A percentile compares a stretch with the other conserved stretches of the same genome.
Evolutionary conservation across 139 green algal genomes (phyloP).

Genomic region (Raphidocelis subcapitata): DNA sequence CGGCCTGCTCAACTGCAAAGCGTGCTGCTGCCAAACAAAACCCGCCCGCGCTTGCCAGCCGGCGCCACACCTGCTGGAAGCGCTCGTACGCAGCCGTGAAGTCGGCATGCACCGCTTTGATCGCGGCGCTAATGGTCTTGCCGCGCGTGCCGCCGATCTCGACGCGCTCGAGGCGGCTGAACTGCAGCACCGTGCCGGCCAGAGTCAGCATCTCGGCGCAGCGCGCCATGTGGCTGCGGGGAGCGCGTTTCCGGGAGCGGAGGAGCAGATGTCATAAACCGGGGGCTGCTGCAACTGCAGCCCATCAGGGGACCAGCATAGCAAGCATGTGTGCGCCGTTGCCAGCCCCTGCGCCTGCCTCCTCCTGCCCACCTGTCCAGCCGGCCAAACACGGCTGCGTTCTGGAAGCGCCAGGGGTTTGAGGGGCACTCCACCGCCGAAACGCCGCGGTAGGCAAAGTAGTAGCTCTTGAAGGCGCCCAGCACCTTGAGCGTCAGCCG

Average conservation of each 20-base stretch:
- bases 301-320: too few relatives aligned
- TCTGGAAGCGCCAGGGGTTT: slow-evolving; percentile 88
- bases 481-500: slow-evolving; percentile 75
- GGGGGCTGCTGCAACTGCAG: too few relatives aligned
- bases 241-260: too few relatives aligned
- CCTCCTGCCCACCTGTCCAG: slow-evolving; percentile 72
- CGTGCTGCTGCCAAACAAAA: not conserved
- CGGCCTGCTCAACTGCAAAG: too few relatives aligned
- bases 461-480: slow-evolving; percentile 83
- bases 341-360: too few relatives aligned
- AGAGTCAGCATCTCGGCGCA: slow-evolving; percentile 86
- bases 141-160: slow-evolving; percentile 86
- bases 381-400: slow-evolving; percentile 69
- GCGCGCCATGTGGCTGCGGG: slow-evolving; percentile 73
- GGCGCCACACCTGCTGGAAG: slow-evolving; percentile 58
- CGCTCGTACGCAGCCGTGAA: slow-evolving; percentile 70
- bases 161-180: slow-evolving; percentile 83
- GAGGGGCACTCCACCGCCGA: slow-evolving; percentile 47
- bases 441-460: slow-evolving; percentile 76
- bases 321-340: too few relatives aligned
- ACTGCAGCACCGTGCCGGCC: slow-evolving; percentile 61
- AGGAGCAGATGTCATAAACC: too few relatives aligned
- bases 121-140: slow-evolving; percentile 34
- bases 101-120: slow-evolving; percentile 77
- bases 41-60: too few relatives aligned